Evolutionary conservation across 2,329 filamentous ascomycete species (phyloP).

Genomic region (Corinectria fuckeliana): DNA sequence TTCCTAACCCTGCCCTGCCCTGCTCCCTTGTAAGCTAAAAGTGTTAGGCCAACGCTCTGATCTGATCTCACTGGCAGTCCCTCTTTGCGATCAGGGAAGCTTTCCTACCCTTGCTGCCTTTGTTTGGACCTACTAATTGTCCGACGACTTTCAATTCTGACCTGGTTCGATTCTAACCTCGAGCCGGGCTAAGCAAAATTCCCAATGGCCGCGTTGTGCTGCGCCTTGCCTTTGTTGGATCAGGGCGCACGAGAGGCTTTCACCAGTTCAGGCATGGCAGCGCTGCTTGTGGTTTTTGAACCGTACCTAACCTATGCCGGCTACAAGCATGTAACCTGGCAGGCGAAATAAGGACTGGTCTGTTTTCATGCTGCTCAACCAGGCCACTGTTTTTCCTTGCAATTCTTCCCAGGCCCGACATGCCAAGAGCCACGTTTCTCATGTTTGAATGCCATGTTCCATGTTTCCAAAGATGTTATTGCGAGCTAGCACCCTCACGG

Average conservation of each 20-base stretch:
- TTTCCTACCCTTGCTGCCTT: conserved; percentile 13
- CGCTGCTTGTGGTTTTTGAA: not conserved
- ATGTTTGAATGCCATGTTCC: not conserved
- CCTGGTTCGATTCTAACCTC: conserved; percentile 8
- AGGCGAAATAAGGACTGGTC: not conserved
- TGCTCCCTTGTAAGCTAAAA: conserved; percentile 6
- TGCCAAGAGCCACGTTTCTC: not conserved
- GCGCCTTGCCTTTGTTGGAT: not conserved
- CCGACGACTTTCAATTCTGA: conserved; percentile 13
- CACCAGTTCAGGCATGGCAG: not conserved
- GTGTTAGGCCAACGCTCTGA: conserved; percentile 5
- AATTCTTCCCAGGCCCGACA: not conserved
- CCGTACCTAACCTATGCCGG: not conserved
- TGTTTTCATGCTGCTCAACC: not conserved
- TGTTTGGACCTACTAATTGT: conserved; percentile 11
- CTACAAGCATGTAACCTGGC: not conserved
- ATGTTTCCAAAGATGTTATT: conserved; percentile 8
- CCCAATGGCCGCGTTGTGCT: conserved; percentile 16
- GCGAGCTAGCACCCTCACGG: conserved; percentile 11
- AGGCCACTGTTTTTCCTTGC: not conserved
- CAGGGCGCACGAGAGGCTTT: not conserved
- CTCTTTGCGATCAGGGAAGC: not conserved
- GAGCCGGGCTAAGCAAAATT: conserved; percentile 13
- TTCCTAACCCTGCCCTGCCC: conserved; percentile 13
- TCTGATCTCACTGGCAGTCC: conserved; percentile 11